phyloP scores from a whole-genome alignment of 768 basidiomycete species.

The Kwoniella dejecticola region DNA sequence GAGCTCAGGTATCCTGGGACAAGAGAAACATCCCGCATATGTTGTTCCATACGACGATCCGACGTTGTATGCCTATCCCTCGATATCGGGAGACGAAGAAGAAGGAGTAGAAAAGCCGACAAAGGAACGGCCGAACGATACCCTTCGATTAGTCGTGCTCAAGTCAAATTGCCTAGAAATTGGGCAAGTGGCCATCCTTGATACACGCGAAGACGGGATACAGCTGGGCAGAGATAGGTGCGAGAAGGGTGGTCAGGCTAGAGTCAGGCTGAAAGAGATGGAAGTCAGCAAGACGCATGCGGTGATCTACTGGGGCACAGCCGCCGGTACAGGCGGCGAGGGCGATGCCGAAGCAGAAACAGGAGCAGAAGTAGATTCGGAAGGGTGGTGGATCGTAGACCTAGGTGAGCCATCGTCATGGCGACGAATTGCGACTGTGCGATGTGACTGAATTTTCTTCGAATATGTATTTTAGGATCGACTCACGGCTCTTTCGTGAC shows the following conservation, averaged over 20 bases:
- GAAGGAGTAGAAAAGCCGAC: not conserved
- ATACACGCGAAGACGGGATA: conserved; percentile 43
- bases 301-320: conserved; percentile 47
- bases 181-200: conserved; percentile 41
- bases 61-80: conserved; percentile 21
- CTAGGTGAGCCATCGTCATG: conserved; percentile 40
- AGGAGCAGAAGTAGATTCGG: conserved; percentile 21
- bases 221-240: conserved; percentile 48
- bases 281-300: conserved; percentile 52
- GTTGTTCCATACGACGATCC: conserved; percentile 32
- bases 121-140: conserved; percentile 29
- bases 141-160: conserved; percentile 44
- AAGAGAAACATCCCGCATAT: conserved; percentile 30
- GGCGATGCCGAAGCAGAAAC: not conserved
- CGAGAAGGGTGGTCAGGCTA: conserved; percentile 30
- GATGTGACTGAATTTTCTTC: too few species aligned
- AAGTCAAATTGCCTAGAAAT: conserved; percentile 14
- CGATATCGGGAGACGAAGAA: not conserved
- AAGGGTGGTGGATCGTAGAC: conserved; percentile 53
- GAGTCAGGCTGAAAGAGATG: conserved; percentile 49
- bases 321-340: conserved; percentile 11
- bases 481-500: conserved; percentile 50
- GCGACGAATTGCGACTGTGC: too few species aligned
- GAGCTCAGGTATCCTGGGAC: not conserved
- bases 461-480: conserved; percentile 35